A percentile compares a stretch with the other conserved stretches of the same genome.
These are phyloP conservation scores for Hypoxylon sp. DNA, from an alignment of 2,329 filamentous ascomycete genomes.

Conservation along the genomic window DNA sequence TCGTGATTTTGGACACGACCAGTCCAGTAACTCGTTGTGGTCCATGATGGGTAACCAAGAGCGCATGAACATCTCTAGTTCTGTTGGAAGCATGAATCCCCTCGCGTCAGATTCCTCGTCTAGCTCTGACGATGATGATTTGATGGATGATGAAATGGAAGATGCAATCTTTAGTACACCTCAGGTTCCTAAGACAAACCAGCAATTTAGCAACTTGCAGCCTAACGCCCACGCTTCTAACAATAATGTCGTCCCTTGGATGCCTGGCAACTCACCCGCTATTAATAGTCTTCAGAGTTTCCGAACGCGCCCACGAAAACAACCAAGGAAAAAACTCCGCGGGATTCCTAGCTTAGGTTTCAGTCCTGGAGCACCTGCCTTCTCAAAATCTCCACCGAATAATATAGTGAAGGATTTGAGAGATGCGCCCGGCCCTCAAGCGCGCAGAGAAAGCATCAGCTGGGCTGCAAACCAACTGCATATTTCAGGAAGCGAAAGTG, in stretches of 20 bases:
- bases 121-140: conserved; percentile 73
- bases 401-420: conserved; percentile 50
- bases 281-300: conserved; percentile 84
- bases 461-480: conserved; percentile 90
- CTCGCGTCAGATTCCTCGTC: conserved; percentile 83
- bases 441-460: conserved; percentile 86
- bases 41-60: conserved; percentile 75
- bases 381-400: conserved; percentile 78
- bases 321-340: conserved; percentile 64
- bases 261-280: conserved; percentile 72
- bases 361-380: conserved; percentile 50
- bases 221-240: conserved; percentile 57
- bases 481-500: conserved; percentile 82
- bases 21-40: conserved; percentile 77
- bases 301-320: conserved; percentile 75
- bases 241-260: conserved; percentile 63
- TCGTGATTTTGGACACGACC: conserved; percentile 62
- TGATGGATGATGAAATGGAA: conserved; percentile 78
- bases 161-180: conserved; percentile 86
- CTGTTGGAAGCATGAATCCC: conserved; percentile 77
- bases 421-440: conserved; percentile 53
- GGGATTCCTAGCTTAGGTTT: conserved; percentile 61
- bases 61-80: conserved; percentile 78
- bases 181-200: conserved; percentile 70
- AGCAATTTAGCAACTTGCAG: conserved; percentile 56